Evolutionary conservation across 805 yeast genomes (phyloP).

Genomic region (Kazachstania psychrophila): DNA sequence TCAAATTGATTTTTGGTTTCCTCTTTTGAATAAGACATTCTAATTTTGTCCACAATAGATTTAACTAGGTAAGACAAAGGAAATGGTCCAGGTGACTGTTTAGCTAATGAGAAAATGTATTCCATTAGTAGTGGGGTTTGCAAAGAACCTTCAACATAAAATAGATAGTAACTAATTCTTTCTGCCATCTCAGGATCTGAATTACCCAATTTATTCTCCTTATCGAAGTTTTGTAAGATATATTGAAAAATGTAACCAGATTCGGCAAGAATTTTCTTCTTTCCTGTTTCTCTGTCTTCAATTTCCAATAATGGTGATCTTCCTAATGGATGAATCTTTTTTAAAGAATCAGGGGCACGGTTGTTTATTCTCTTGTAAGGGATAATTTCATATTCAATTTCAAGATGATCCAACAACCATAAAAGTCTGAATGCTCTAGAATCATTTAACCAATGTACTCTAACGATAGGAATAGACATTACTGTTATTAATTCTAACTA

Average conservation of each 20-base stretch:
- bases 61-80: slow-evolving; percentile 39
- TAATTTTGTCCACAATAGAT: slow-evolving; percentile 37
- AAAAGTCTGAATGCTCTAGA: slow-evolving; percentile 54
- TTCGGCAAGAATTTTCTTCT: slow-evolving; percentile 39
- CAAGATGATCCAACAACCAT: slow-evolving; percentile 58
- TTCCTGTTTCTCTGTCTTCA: slow-evolving; percentile 27
- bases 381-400: slow-evolving; percentile 45
- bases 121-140: slow-evolving; percentile 39
- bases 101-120: slow-evolving; percentile 32
- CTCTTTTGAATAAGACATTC: slow-evolving; percentile 39
- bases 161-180: slow-evolving; percentile 42
- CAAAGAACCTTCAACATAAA: slow-evolving; percentile 55
- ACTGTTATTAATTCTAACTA: too few species aligned
- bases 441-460: slow-evolving; percentile 23
- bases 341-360: slow-evolving; percentile 42
- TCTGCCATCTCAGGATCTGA: slow-evolving; percentile 33
- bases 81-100: slow-evolving; percentile 36
- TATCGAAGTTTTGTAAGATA: slow-evolving; percentile 43
- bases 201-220: slow-evolving; percentile 32
- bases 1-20: slow-evolving; percentile 36
- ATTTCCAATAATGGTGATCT: slow-evolving; percentile 52
- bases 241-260: slow-evolving; percentile 51
- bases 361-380: slow-evolving; percentile 42
- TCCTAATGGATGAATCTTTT: slow-evolving; percentile 51
- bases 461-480: slow-evolving; percentile 14